Base-by-base conservation (phyloP, 2,329 filamentous ascomycete species). In the Botryotinia convoluta region DNA sequence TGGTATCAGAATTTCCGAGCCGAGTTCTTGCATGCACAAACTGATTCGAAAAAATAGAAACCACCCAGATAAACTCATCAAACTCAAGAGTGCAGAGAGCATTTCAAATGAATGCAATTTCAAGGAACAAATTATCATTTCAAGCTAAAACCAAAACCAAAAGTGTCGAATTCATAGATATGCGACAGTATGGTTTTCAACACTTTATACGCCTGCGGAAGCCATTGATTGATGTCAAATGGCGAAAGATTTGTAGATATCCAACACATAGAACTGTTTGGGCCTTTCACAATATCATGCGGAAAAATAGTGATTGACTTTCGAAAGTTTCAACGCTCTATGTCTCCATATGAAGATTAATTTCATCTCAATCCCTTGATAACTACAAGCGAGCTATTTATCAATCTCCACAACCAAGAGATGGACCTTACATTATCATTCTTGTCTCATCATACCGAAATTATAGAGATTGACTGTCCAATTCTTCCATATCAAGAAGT, bases 271-370 rank as follows among this genome's bases (percentile, higher is more conserved):
- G 18, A n/a, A 14, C 20, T 3, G 7, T 5, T 22, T n/a, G 2
- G 10, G 4, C 22, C 0, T 26, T 14, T 0, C 4, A 14, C 10
- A 6, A 26, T 51, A n/a, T 14, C 45, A 4, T 8, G 2, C 8
- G 4, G 3, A 22, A 4, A 35, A 7, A 59, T 32, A 32, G 16
- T 59, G 20, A 2, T 22, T 9, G 20, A 35, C 2, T 35, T 35
- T 22, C 4, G 20, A 60, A 16, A 20, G 18, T 10, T 5, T 59
- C 29, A 29, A 59, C 1, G 29, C 16, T 32, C 1, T 22, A 1
- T 32, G 22, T 59, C 20, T 59, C 54, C 10, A 32, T 20, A 10
- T 6, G 29, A 18, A 22, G 20, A 35, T 1, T 20, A 22, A 10
- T 20, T 2, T 22, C 9, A 35, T 22, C 32, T 35, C 18, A 20